Conservation (phyloP, 352 stramenopile genomes). For the Phytophthora pini region DNA sequence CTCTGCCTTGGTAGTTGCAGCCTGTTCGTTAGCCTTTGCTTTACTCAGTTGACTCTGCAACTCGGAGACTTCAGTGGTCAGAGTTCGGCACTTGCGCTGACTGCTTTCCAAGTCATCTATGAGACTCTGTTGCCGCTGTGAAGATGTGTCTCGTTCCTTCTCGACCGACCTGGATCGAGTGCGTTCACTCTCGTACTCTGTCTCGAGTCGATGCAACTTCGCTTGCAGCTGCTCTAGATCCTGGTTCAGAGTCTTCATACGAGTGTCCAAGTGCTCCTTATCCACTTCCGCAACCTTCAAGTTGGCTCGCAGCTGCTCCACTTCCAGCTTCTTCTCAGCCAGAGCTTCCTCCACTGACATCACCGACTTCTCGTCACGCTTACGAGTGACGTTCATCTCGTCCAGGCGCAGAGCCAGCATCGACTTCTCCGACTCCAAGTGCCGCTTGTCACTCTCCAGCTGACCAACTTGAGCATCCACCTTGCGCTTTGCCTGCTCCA, state of each 20-base stretch:
- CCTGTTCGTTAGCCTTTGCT: slow-evolving; percentile 53
- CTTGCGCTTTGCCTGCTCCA: slow-evolving; percentile 37
- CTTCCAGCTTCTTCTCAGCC: slow-evolving; percentile 54
- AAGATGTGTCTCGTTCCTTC: slow-evolving; percentile 38
- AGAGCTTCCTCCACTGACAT: slow-evolving; percentile 24
- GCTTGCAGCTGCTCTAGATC: slow-evolving; percentile 43
- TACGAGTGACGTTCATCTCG: slow-evolving; percentile 27
- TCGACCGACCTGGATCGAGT: slow-evolving; percentile 42
- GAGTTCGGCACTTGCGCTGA: slow-evolving; percentile 33
- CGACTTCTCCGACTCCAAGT: slow-evolving; percentile 42
- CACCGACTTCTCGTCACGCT: slow-evolving; percentile 27
- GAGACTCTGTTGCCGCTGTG: slow-evolving; percentile 35
- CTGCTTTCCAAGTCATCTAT: slow-evolving; percentile 42
- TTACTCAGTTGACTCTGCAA: slow-evolving; percentile 43
- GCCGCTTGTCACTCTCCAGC: slow-evolving; percentile 48
- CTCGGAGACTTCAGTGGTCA: slow-evolving; percentile 36
- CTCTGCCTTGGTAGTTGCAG: slow-evolving; percentile 35
- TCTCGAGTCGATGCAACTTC: slow-evolving; percentile 39
- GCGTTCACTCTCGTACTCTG: slow-evolving; percentile 34
- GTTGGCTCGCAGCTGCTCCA: slow-evolving; percentile 51
- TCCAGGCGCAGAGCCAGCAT: slow-evolving; percentile 30
- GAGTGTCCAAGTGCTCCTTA: slow-evolving; percentile 43
- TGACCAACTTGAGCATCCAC: slow-evolving; percentile 27
- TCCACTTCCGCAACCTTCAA: slow-evolving; percentile 44
- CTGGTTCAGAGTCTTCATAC: slow-evolving; percentile 30